phyloP scores from a whole-genome alignment of 1,139 yeast genomes.

The Wickerhamiella pararugosa region DNA sequence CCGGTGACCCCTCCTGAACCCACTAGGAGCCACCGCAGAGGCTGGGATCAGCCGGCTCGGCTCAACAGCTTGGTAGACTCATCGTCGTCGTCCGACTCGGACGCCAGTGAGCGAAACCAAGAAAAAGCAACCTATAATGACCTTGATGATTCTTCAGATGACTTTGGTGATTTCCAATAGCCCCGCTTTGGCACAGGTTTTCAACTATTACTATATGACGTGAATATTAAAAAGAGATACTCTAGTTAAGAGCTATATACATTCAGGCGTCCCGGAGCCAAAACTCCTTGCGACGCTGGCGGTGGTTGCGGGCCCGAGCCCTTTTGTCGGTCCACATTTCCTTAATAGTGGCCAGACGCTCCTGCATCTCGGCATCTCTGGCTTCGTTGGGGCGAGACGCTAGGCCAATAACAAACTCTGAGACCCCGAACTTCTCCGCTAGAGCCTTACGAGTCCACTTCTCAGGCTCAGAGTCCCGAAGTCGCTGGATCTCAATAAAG shows the following conservation, averaged over 20 bases:
- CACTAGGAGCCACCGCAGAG: too few relatives aligned
- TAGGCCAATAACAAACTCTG: slow-evolving; percentile 39
- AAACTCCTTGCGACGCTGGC: slow-evolving; percentile 39
- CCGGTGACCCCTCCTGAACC: too few relatives aligned
- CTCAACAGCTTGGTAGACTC: too few relatives aligned
- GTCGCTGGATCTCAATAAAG: slow-evolving; percentile 42
- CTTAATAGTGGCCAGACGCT: slow-evolving; percentile 30
- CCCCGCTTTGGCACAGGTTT: neutral
- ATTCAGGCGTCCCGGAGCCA: slow-evolving; percentile 44
- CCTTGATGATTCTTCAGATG: slow-evolving; percentile 11
- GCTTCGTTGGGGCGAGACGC: slow-evolving; percentile 32
- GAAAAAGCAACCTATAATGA: neutral
- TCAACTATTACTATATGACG: neutral
- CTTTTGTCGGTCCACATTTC: slow-evolving; percentile 36
- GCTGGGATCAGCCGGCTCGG: too few relatives aligned
- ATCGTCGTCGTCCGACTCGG: slow-evolving; percentile 17
- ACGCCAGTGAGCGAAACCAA: neutral
- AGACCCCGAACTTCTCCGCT: slow-evolving; percentile 46
- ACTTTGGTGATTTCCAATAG: slow-evolving; percentile 15
- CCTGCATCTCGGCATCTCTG: slow-evolving; percentile 31
- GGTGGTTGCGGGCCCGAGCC: slow-evolving; percentile 35
- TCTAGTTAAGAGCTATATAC: neutral
- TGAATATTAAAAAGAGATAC: neutral
- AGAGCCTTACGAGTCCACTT: slow-evolving; percentile 61
- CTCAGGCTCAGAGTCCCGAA: slow-evolving; percentile 33